phyloP scores from a whole-genome alignment of 2,329 filamentous ascomycete species.

The Ophiobolus disseminans region DNA sequence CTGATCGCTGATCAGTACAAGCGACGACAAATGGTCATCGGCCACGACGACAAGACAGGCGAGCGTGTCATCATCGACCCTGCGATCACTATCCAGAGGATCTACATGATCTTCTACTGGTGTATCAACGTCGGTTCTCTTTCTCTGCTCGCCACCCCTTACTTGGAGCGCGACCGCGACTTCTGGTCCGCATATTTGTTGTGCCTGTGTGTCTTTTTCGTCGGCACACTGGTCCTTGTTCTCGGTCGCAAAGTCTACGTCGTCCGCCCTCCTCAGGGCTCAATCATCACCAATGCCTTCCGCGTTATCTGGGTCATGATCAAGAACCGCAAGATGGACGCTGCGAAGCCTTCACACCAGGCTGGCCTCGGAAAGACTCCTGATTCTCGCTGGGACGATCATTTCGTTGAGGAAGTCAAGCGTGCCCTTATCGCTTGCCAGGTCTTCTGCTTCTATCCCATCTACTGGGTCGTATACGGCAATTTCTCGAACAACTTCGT shows the following conservation, averaged over 20 bases:
- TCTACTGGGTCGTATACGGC: conserved; percentile 56
- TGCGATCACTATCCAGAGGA: conserved; percentile 56
- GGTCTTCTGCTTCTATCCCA: conserved; percentile 64
- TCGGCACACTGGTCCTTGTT: conserved; percentile 64
- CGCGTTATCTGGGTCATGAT: conserved; percentile 66
- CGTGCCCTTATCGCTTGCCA: conserved; percentile 71
- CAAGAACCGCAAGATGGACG: conserved; percentile 63
- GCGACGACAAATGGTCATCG: conserved; percentile 51
- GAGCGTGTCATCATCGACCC: conserved; percentile 57
- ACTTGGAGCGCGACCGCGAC: conserved; percentile 72
- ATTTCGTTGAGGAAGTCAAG: conserved; percentile 76
- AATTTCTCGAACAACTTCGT: conserved; percentile 56
- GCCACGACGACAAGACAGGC: conserved; percentile 51
- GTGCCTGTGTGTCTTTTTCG: conserved; percentile 69
- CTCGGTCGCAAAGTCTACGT: conserved; percentile 48
- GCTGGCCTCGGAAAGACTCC: conserved; percentile 57
- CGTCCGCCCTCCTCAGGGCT: conserved; percentile 49
- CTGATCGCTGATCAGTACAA: conserved; percentile 59
- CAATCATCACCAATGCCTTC: conserved; percentile 58
- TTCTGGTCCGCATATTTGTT: conserved; percentile 74
- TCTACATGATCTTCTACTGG: conserved; percentile 71
- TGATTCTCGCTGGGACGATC: conserved; percentile 67
- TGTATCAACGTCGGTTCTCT: conserved; percentile 77
- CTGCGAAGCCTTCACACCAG: conserved; percentile 71
- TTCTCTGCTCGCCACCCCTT: conserved; percentile 71